Conservation (phyloP, 2,329 filamentous ascomycete genomes). For the Plectosphaerella cucumerina region DNA sequence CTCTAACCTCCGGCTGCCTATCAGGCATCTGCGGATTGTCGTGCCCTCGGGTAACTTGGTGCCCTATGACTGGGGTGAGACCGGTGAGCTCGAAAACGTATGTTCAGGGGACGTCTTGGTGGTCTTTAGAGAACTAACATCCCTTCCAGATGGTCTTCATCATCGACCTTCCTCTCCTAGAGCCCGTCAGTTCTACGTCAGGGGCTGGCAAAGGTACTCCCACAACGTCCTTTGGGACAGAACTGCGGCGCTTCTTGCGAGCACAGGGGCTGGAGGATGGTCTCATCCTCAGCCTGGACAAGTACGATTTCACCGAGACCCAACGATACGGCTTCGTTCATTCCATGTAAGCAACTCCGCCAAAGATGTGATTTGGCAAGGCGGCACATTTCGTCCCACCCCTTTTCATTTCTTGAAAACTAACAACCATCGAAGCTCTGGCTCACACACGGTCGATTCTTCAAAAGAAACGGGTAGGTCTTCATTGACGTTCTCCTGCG, state of each 20-base stretch:
- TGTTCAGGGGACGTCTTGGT: conserved; percentile 14
- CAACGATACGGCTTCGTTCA: conserved; percentile 74
- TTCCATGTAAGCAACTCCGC: conserved; percentile 58
- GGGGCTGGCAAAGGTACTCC: conserved; percentile 29
- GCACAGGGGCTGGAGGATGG: conserved; percentile 61
- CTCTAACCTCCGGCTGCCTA: neutral
- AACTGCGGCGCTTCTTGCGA: conserved; percentile 66
- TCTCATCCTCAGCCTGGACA: conserved; percentile 63
- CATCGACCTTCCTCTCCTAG: conserved; percentile 76
- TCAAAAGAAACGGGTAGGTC: conserved; percentile 36
- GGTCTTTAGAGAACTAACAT: neutral
- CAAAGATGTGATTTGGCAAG: conserved; percentile 1
- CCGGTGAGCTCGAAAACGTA: conserved; percentile 80
- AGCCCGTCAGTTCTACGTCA: conserved; percentile 17
- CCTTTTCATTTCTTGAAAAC: conserved; percentile 6
- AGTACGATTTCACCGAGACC: conserved; percentile 80
- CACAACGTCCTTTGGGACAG: conserved; percentile 54
- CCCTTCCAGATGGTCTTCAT: conserved; percentile 67
- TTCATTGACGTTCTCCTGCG: neutral
- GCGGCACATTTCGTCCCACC: neutral
- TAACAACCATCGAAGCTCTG: conserved; percentile 40
- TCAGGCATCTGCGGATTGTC: conserved; percentile 68
- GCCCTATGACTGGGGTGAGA: conserved; percentile 85
- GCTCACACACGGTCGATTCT: conserved; percentile 45
- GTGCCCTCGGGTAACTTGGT: conserved; percentile 85